phyloP scores from a whole-genome alignment of 306 rosid species.

The Medicago arabica region DNA sequence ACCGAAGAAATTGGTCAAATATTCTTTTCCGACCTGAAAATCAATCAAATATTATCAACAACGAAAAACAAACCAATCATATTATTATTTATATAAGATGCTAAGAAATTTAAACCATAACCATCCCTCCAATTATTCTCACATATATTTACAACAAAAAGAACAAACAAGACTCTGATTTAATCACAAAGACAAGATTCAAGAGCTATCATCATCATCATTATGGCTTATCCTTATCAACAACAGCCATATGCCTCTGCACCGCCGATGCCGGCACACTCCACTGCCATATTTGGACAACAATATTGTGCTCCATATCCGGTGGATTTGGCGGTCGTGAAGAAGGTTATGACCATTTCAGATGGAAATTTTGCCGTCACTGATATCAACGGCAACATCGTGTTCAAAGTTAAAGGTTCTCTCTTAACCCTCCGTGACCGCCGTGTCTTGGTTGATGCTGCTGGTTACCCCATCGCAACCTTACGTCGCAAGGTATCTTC shows the following conservation, averaged over 20 bases:
- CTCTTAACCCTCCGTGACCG: slow-evolving; percentile 42
- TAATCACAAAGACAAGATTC: neutral
- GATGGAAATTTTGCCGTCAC: slow-evolving; percentile 50
- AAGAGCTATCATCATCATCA: neutral
- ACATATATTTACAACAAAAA: neutral
- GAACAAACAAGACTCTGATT: neutral
- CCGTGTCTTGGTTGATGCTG: slow-evolving; percentile 53
- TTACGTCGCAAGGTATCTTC: slow-evolving; percentile 47
- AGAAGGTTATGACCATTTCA: slow-evolving; percentile 43
- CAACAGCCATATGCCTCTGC: neutral
- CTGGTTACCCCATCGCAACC: slow-evolving; percentile 51
- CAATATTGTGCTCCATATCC: slow-evolving; percentile 54
- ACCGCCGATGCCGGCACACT: slow-evolving; percentile 2
- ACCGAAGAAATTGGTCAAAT: too few species aligned
- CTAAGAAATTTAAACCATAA: neutral
- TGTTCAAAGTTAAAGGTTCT: slow-evolving; percentile 55
- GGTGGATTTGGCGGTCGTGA: slow-evolving; percentile 49
- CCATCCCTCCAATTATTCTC: neutral
- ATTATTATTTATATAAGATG: neutral
- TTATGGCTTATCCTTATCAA: slow-evolving; percentile 35
- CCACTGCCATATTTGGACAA: slow-evolving; percentile 42
- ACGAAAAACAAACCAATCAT: neutral
- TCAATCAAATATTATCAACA: too few species aligned
- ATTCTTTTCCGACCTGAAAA: too few species aligned
- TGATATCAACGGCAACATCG: slow-evolving; percentile 52